Base-by-base conservation (phyloP, 345 rosid species). In the Eucalyptus melliodora region DNA sequence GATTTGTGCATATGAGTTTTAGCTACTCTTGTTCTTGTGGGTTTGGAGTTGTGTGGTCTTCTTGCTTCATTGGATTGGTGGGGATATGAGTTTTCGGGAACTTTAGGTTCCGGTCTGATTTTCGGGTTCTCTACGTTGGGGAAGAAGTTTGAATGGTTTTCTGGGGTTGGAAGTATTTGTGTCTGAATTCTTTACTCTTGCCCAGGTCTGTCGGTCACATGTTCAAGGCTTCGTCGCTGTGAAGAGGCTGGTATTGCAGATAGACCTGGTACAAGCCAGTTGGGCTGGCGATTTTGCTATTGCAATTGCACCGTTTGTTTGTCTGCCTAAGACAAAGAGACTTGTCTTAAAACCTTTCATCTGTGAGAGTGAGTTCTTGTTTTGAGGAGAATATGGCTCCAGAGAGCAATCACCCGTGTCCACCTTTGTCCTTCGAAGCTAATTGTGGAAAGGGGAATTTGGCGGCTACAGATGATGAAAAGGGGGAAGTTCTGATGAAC, bases 341-440 rank as follows among this genome's bases (percentile, higher is more conserved):
- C 77, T 83, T 86, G 55, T 69, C 85, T 51, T 69, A 53, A 86
- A 53, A 53, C 24, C 90, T 86, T 51, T 65, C 86, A 27, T n/a
- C 88, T 12, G 50, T 37, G 88, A 65, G 88, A 44, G 49, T 45
- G 85, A 83, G 86, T 87, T 90, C 88, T 65, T 82, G 89, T 83
- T 90, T 49, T 87, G 89, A 51, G 82, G 86, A 82, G 83, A 87
- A 62, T 13, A 90, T 90, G 91, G 87, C 89, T 90, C 91, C 91
- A 90, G 87, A 87, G 91, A 83, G 51, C 83, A 85, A 90, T 47
- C 86, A 31, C 37, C 89, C 50, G 13, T 50, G 53, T 59, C 80
- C 87, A 45, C 81, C 86, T 83, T 11, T 17, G 3, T n/a, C 51
- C 3, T 45, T 87, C 9, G 50, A 89, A 51, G 90, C 86, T 27